Evolutionary conservation across 2,329 filamentous ascomycete species (phyloP), one percentile per base, ranked within the genome.

Genomic region (Diaporthe capsici): DNA sequence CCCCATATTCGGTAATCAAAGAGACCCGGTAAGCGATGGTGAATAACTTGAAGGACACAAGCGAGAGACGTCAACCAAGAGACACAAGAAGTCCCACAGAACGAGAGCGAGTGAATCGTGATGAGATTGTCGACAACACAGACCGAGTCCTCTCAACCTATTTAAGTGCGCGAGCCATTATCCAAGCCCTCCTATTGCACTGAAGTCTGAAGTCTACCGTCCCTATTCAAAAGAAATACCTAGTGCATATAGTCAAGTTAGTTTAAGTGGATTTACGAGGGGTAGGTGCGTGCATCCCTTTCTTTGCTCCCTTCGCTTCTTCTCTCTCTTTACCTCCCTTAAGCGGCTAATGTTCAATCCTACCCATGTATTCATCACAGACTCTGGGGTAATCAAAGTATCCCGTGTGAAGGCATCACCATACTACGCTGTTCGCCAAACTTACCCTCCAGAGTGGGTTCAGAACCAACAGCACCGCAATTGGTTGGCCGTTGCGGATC

Each of bases 401-500:
- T 37, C 10, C 12, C 37, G 12, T 13, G 34, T 60, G 57, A 60
- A 37, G 31, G 17, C 31, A 60, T 60, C 57, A 34, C 31, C 57
- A 39, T 37, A 39, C 57, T 12, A 60, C 57, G 9, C 34, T 60
- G 57, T n/a, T 34, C 17, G 20, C 57, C 57, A 60, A 9, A 34
- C 31, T 20, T 22, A n/a, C 28, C 31, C 10, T 49, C 5, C 42
- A 67, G 28, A 34, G 44, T 37, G 42, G 44, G 61, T 49, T 67
- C 61, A 28, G 25, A 67, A 34, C n/a, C 61, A 10, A 47, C 25
- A n/a, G 42, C 28, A 31, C 8, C 28, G 42, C 42, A 34, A 67
- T 49, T 49, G 61, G 42, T 65, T 65, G 61, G 42, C 7, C 42
- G 37, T 49, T 49, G 61, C 61, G 42, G 61, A 65, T 65, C 44